Percentiles rank a stretch among this genome's conserved stretches.
Evolutionary conservation across 1,284 basidiomycete genomes (phyloP).

Genomic region (Ganoderma sp.): DNA sequence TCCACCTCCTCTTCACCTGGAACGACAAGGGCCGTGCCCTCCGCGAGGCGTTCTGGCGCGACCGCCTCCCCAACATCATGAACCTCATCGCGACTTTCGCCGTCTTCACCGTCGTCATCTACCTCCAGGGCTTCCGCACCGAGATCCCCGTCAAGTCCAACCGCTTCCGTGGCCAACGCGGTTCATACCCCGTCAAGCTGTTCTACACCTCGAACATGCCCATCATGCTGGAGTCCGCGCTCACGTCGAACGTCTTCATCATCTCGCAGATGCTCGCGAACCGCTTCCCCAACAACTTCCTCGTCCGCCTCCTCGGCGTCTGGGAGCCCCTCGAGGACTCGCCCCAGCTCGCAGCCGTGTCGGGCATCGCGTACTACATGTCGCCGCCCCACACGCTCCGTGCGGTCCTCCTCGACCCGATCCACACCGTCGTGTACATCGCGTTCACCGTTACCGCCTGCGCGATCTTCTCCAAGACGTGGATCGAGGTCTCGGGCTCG

Average conservation of each 20-base stretch:
- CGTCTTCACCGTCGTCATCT: slow-evolving; percentile 96
- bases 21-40: slow-evolving; percentile 97
- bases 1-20: slow-evolving; percentile 99
- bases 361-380: slow-evolving; percentile 98
- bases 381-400: slow-evolving; percentile 93
- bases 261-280: slow-evolving; percentile 94
- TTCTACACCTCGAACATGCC: slow-evolving; percentile 99
- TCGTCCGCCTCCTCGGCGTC: slow-evolving; percentile 90
- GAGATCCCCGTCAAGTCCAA: slow-evolving; percentile 99
- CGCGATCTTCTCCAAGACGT: slow-evolving; percentile 98
- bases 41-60: slow-evolving; percentile 98
- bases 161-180: slow-evolving; percentile 94
- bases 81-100: slow-evolving; percentile 92
- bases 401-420: slow-evolving; percentile 87
- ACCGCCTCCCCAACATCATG: slow-evolving; percentile 97
- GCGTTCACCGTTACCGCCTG: slow-evolving; percentile 93
- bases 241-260: slow-evolving; percentile 96
- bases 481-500: slow-evolving; percentile 98
- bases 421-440: slow-evolving; percentile 93
- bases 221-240: slow-evolving; percentile 97
- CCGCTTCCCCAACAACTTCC: slow-evolving; percentile 91
- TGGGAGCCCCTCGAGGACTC: slow-evolving; percentile 98
- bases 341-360: slow-evolving; percentile 88
- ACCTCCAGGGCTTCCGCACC: slow-evolving; percentile 98
- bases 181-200: slow-evolving; percentile 95